Evolutionary conservation across 768 basidiomycete genomes (phyloP), one percentile per base, ranked within the genome.

Genomic region (Auriscalpium orientale): DNA sequence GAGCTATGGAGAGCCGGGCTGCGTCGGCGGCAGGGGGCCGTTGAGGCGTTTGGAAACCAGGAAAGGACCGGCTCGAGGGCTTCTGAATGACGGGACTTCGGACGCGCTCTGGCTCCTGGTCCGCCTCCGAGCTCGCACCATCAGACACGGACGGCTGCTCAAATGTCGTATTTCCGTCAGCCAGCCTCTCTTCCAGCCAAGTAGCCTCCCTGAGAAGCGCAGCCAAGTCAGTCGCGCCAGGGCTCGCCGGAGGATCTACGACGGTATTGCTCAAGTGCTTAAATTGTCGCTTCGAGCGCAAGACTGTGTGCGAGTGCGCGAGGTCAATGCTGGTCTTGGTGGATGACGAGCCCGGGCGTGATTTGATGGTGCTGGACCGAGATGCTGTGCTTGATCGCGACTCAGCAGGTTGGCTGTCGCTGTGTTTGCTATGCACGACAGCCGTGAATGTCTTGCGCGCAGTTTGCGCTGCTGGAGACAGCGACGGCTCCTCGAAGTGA

Each of bases 121-220:
- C 53, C 18, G 37, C 48, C n/a, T 54, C 56, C 50, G 22, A 37
- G 10, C 54, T 54, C 52, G 57, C 51, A 40, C 46, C 54, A 4
- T 53, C 46, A 2, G 28, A 28, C 8, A 35, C 15, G 18, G 45
- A 38, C 44, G 55, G 49, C 15, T 37, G 47, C 8, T 78, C 77
- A 49, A 54, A 48, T 22, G 45, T 28, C 38, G 3, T 51, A 40
- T 22, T 76, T 4, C 82, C 82, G 33, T 72, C 71, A 45, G 73
- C 74, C 43, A 87, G 69, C 55, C 73, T 74, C 64, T 75, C 65
- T 70, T 86, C 84, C 48, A 87, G 65, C 53, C 79, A 62, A 34
- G 83, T 79, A 8, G 85, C 80, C 51, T 84, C 80, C 46, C 79
- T 77, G 28, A 86, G 64, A 48, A 87, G 68, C 35, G 72, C 66